phyloP scores from a whole-genome alignment of 148 eudicot genomes.

The Chenopodium album region DNA sequence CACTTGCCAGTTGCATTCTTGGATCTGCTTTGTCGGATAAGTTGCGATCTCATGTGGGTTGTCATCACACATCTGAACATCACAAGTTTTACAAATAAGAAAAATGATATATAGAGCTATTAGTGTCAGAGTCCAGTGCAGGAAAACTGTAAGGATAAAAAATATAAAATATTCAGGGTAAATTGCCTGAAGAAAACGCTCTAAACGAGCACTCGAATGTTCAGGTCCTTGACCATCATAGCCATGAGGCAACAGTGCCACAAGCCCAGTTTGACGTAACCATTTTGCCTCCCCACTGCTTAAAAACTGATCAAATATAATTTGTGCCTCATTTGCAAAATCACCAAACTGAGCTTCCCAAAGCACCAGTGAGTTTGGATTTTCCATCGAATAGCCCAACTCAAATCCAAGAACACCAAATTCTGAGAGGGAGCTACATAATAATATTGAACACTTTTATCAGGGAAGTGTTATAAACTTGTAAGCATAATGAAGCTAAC shows the following conservation, averaged over 20 bases:
- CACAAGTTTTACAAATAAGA: too few species aligned
- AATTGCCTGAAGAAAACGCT: conserved; percentile 84
- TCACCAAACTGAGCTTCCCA: conserved; percentile 99
- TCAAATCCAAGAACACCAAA: conserved; percentile 97
- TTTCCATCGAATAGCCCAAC: conserved; percentile 97
- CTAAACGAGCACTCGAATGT: conserved; percentile 93
- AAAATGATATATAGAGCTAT: too few species aligned
- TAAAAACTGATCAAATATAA: conserved; percentile 89
- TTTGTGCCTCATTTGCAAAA: conserved; percentile 93
- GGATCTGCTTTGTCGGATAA: conserved; percentile 55
- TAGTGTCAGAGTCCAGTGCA: too few species aligned
- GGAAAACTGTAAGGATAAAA: conserved; percentile 8
- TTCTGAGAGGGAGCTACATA: conserved; percentile 93
- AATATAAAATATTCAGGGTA: not conserved
- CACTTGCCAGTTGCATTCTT: conserved; percentile 97
- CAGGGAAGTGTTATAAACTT: too few species aligned
- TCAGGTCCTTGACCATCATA: conserved; percentile 99
- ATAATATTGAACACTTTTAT: too few species aligned
- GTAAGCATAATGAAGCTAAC: too few species aligned
- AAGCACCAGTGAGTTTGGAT: conserved; percentile 84
- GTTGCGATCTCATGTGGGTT: conserved; percentile 85
- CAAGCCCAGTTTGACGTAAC: conserved; percentile 90
- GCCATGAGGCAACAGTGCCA: conserved; percentile 92
- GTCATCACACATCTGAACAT: conserved; percentile 83
- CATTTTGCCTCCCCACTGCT: conserved; percentile 97